Evolutionary conservation across 495 filamentous ascomycete species (phyloP), one percentile per base, ranked within the genome.

Genomic region (Saxophila tyrrhenica): DNA sequence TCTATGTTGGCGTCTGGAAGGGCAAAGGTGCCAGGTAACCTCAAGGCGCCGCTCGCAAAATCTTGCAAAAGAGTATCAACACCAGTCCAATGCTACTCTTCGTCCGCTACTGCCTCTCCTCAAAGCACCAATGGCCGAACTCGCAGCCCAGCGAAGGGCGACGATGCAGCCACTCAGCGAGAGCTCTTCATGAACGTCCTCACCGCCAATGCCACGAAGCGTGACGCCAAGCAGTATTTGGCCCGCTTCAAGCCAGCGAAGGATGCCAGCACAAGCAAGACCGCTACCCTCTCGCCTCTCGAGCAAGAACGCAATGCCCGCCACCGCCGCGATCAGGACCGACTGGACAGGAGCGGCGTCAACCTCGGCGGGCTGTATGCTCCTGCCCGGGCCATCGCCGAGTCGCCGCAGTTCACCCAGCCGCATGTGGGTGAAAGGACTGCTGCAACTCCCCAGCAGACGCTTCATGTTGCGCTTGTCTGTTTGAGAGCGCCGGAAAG

Each of bases 161-260:
- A 17, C 41, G 58, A 57, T 21, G 29, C 41, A 8, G 20, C 39
- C 15, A 39, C 22, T 8, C 59, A 62, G 25, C 54, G 59, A 3
- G 59, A 62, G 39, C 51, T 62, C 20, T 62, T 62, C 46, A 57
- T 63, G 52, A 56, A 63, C 24, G 75, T 95, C 7, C 73, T 96
- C 20, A 83, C 78, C 60, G 87, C 90, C 13, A 85, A 88, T 3
- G 82, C 89, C 1, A 95, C 91, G 0, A 91, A 87, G 67, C 82
- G 90, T 51, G 90, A 96, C 69, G 91, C 89, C 43, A 87, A 84
- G 67, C 81, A 84, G 9, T 96, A 95, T 62, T 73, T 96, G 9
- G 80, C 88, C 52, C 86, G 83, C 32, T 88, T 92, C 67, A 81
- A 80, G 41, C 75, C 77, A 5, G 11, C 59, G 25, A 65, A 65